phyloP scores from a whole-genome alignment of 345 rosid genomes.

The Salix caprea region DNA sequence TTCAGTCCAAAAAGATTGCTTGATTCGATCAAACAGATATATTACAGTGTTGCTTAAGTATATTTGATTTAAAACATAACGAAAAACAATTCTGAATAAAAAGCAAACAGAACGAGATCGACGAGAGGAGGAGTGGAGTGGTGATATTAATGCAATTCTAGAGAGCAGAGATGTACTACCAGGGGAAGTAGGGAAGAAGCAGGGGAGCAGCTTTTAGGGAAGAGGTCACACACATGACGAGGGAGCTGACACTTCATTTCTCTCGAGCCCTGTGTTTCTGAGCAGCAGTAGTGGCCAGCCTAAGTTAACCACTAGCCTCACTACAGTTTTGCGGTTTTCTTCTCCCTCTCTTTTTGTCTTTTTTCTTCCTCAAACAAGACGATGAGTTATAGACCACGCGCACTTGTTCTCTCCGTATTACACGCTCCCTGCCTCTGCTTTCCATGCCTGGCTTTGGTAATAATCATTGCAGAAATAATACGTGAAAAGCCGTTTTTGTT shows the following conservation, averaged over 20 bases:
- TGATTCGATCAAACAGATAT: too few relatives aligned
- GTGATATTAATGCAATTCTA: not conserved
- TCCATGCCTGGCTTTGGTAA: not conserved
- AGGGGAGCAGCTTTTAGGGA: not conserved
- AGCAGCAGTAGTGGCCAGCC: not conserved
- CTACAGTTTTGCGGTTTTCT: not conserved
- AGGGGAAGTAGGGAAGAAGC: not conserved
- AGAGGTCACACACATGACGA: not conserved
- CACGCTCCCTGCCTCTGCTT: not conserved
- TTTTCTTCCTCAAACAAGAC: not conserved
- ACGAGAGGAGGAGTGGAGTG: not conserved
- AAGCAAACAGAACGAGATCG: not conserved
- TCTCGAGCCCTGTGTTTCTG: constrained; percentile 30
- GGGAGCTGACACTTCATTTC: not conserved
- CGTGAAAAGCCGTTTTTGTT: too few relatives aligned
- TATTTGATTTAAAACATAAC: too few relatives aligned
- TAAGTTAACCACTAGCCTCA: not conserved
- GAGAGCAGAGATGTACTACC: not conserved
- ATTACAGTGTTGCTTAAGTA: too few relatives aligned
- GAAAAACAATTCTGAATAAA: too few relatives aligned
- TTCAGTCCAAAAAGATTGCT: not conserved
- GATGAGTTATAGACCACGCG: not conserved
- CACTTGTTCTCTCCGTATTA: not conserved
- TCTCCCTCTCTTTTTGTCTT: not conserved
- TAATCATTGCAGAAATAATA: too few relatives aligned